phyloP scores from a whole-genome alignment of 2,329 filamentous ascomycete genomes.

The Verticillium longisporum region DNA sequence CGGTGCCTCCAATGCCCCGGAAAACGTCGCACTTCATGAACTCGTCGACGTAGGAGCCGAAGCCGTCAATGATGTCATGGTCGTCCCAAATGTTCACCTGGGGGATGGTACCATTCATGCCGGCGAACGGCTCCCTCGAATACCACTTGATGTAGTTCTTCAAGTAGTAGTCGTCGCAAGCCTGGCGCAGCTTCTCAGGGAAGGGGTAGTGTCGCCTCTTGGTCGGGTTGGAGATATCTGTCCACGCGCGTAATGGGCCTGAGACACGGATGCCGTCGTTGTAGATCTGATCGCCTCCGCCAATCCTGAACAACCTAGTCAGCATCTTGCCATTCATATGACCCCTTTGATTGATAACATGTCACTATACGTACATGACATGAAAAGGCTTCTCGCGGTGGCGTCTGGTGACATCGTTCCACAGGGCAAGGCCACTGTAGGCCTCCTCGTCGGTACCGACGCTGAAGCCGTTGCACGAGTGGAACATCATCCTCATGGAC shows the following conservation, averaged over 20 bases:
- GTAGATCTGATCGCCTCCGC: conserved; percentile 93
- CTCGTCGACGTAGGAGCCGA: conserved; percentile 85
- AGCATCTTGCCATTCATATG: conserved; percentile 32
- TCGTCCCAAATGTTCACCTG: conserved; percentile 99
- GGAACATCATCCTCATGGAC: conserved; percentile 97
- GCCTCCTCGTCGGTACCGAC: conserved; percentile 77
- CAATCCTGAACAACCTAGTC: conserved; percentile 42
- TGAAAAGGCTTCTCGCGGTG: conserved; percentile 82
- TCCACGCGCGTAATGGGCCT: conserved; percentile 78
- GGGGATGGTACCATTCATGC: conserved; percentile 84
- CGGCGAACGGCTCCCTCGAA: conserved; percentile 72
- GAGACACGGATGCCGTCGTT: conserved; percentile 86
- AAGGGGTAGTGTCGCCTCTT: conserved; percentile 77
- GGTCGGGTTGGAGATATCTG: conserved; percentile 72
- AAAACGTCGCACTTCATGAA: conserved; percentile 95
- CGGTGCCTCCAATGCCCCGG: conserved; percentile 81
- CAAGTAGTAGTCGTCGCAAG: conserved; percentile 86
- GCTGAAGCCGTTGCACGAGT: conserved; percentile 96
- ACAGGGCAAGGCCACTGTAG: conserved; percentile 86
- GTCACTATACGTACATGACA: conserved; percentile 54
- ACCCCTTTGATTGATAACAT: background rate
- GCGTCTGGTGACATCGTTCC: conserved; percentile 84
- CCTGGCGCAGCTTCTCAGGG: conserved; percentile 67
- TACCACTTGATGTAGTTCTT: conserved; percentile 83
- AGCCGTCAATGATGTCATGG: conserved; percentile 89